Evolutionary conservation across 2,329 filamentous ascomycete genomes (phyloP).

Genomic region (Colletotrichum euphorbiae): DNA sequence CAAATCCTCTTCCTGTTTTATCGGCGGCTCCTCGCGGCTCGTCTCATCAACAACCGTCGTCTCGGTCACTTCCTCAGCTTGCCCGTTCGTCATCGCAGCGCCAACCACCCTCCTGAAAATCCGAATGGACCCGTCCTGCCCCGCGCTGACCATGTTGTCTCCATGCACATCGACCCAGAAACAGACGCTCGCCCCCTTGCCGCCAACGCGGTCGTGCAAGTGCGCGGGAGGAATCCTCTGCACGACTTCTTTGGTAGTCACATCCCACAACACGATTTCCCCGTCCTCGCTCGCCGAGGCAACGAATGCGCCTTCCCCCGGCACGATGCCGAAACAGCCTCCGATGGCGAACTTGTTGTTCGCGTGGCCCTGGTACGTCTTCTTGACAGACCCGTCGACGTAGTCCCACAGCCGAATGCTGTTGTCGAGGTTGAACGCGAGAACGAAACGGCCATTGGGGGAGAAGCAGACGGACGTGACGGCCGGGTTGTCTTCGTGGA

Average conservation of each 20-base stretch:
- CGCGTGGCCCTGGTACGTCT: slow-evolving; percentile 94
- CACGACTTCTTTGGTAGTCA: slow-evolving; percentile 83
- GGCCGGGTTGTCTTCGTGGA: slow-evolving; percentile 94
- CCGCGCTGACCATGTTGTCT: slow-evolving; percentile 67
- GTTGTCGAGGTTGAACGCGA: slow-evolving; percentile 91
- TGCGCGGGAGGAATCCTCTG: slow-evolving; percentile 69
- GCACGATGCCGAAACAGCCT: slow-evolving; percentile 79
- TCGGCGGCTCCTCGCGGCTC: slow-evolving; percentile 32
- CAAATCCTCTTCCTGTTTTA: slow-evolving; percentile 40
- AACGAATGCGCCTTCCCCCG: slow-evolving; percentile 66
- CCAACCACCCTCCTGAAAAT: slow-evolving; percentile 56
- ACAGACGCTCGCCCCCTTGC: slow-evolving; percentile 61
- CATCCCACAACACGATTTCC: slow-evolving; percentile 88
- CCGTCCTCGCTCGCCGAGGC: slow-evolving; percentile 91
- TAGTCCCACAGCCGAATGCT: slow-evolving; percentile 96
- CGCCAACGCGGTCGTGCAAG: slow-evolving; percentile 45
- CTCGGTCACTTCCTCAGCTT: not conserved
- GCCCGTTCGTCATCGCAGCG: slow-evolving; percentile 13
- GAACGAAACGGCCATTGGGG: slow-evolving; percentile 91
- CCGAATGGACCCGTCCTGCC: slow-evolving; percentile 65
- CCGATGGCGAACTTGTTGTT: slow-evolving; percentile 89
- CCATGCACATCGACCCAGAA: slow-evolving; percentile 74
- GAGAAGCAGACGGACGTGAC: slow-evolving; percentile 92
- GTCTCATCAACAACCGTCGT: not conserved
- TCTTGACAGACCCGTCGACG: slow-evolving; percentile 88